phyloP scores from a whole-genome alignment of 2,329 filamentous ascomycete genomes.

The Bimuria novae-zelandiae region DNA sequence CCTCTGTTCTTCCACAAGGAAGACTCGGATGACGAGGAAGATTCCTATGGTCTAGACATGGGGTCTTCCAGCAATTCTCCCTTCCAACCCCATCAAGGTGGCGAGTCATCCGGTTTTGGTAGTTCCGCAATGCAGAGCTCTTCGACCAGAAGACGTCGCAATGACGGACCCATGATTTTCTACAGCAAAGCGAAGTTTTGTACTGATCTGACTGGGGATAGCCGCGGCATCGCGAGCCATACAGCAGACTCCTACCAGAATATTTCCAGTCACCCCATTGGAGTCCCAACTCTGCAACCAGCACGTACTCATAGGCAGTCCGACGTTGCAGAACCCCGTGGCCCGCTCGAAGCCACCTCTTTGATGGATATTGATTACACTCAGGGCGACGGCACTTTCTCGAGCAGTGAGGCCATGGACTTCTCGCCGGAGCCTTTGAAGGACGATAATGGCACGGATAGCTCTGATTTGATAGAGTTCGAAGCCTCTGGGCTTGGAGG shows the following conservation, averaged over 20 bases:
- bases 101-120: slow-evolving; percentile 49
- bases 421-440: slow-evolving; percentile 44
- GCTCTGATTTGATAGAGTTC: slow-evolving; percentile 43
- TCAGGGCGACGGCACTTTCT: slow-evolving; percentile 38
- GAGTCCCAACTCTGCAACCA: slow-evolving; percentile 10
- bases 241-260: slow-evolving; percentile 35
- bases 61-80: slow-evolving; percentile 37
- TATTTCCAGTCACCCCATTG: slow-evolving; percentile 41
- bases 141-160: slow-evolving; percentile 56
- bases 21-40: slow-evolving; percentile 46
- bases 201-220: slow-evolving; percentile 76
- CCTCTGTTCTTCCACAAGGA: slow-evolving; percentile 55
- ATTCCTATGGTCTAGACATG: slow-evolving; percentile 40
- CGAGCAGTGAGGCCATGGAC: slow-evolving; percentile 37
- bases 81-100: slow-evolving; percentile 29
- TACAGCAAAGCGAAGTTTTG: slow-evolving; percentile 81
- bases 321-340: slow-evolving; percentile 37
- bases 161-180: slow-evolving; percentile 79
- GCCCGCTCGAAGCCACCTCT: slow-evolving; percentile 25
- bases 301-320: slow-evolving; percentile 3
- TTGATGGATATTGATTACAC: slow-evolving; percentile 27
- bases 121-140: slow-evolving; percentile 55
- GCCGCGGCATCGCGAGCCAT: slow-evolving; percentile 22
- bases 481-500: slow-evolving; percentile 62
- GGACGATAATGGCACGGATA: slow-evolving; percentile 28